Conservation (phyloP, 2,329 filamentous ascomycete genomes). For the Arthrobotrys conoides region DNA sequence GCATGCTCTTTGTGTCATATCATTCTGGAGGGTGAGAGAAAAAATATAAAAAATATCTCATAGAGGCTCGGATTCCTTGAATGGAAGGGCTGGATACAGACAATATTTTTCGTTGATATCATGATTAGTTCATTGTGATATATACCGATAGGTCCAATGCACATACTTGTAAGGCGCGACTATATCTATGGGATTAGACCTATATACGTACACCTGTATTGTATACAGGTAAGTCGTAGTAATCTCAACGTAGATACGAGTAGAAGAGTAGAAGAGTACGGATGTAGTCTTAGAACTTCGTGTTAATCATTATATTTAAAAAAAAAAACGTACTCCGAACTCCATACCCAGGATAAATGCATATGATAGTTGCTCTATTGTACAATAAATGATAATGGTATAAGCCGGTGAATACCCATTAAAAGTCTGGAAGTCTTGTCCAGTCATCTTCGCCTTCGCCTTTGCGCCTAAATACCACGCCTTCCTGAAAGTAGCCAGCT, state of each 20-base stretch:
- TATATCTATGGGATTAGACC: too few relatives aligned
- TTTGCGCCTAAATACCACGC: slow-evolving; percentile 84
- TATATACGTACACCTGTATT: too few relatives aligned
- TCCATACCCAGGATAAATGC: slow-evolving; percentile 10
- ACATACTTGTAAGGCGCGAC: too few relatives aligned
- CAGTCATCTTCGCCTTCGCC: slow-evolving; percentile 70
- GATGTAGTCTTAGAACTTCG: neutral
- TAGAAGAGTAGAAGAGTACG: too few relatives aligned
- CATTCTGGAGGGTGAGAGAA: neutral
- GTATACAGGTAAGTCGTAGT: too few relatives aligned
- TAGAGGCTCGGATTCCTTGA: neutral
- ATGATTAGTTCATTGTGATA: neutral
- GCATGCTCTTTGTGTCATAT: slow-evolving; percentile 8
- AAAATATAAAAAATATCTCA: slow-evolving; percentile 4
- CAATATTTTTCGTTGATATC: neutral
- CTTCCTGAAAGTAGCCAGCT: slow-evolving; percentile 87
- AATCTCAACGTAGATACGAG: too few relatives aligned
- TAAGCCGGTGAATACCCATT: slow-evolving; percentile 12
- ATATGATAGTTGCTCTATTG: slow-evolving; percentile 14
- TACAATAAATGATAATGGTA: slow-evolving; percentile 9
- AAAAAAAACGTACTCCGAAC: slow-evolving; percentile 7
- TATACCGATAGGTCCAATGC: too few relatives aligned
- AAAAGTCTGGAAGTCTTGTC: slow-evolving; percentile 62
- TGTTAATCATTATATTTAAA: slow-evolving; percentile 12
- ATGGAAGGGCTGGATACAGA: neutral